Percentiles rank a stretch among this genome's conserved stretches.
Conservation (phyloP, 108 stramenopile genomes). For the Skeletonema marinoi region DNA sequence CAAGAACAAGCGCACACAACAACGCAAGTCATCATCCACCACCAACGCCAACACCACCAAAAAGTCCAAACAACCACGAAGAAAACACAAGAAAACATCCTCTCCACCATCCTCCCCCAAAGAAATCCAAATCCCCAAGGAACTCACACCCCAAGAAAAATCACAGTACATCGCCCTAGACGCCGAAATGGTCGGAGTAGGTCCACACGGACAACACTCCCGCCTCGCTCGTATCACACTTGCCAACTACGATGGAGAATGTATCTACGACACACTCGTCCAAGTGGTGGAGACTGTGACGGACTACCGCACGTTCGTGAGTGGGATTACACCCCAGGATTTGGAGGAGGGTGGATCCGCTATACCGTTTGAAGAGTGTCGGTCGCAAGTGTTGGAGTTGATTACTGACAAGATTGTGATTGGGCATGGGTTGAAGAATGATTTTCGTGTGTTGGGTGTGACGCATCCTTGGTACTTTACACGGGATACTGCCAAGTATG, state of each 20-base stretch:
- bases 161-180: constrained; percentile 75
- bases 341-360: constrained; percentile 11
- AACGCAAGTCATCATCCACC: neutral
- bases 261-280: constrained; percentile 76
- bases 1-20: constrained; percentile 1
- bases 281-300: constrained; percentile 77
- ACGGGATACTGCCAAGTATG: constrained; percentile 88
- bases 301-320: constrained; percentile 87
- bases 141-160: constrained; percentile 29
- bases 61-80: constrained; percentile 5
- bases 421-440: constrained; percentile 89
- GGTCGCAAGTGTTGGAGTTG: constrained; percentile 60
- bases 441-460: constrained; percentile 77
- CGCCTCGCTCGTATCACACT: constrained; percentile 77
- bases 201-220: constrained; percentile 40
- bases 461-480: constrained; percentile 77
- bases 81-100: neutral
- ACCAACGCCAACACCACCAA: neutral
- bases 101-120: neutral
- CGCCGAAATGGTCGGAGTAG: constrained; percentile 94
- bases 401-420: constrained; percentile 87
- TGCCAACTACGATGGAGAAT: constrained; percentile 73
- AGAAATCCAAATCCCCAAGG: neutral
- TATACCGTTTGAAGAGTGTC: constrained; percentile 65
- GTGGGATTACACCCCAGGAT: constrained; percentile 60